Evolutionary conservation across 108 stramenopile species (phyloP), one percentile per base, ranked within the genome.

Genomic region (Skeletonema marinoi): DNA sequence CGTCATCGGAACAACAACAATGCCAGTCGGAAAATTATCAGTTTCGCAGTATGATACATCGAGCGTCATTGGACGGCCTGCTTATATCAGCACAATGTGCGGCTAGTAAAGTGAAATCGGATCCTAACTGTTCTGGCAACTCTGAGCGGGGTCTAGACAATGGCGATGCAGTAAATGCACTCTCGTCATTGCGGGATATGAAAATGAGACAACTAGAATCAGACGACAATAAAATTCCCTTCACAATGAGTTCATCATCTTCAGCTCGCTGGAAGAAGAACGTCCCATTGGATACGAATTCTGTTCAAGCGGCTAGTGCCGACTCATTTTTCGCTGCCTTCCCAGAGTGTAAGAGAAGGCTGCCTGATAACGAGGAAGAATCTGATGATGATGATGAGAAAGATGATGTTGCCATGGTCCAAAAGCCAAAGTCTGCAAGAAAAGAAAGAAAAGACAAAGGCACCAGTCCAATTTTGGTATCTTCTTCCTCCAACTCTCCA

Each of bases 261-360:
- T 56, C 54, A 29, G 54, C 54, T 21, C 54, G 54, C 2, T 56
- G 54, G 54, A 56, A 56, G 9, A 21, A 56, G 25, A 56, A 10
- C 25, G 19, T 10, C 25, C 54, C 21, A 29, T 56, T 56, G 54
- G 54, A 25, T 7, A 2, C 54, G 7, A 17, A 56, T 60, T 29
- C 14, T 30, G 25, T 61, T 19, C 25, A 69, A 32, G 70, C 19
- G 16, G 81, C 68, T 36, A 68, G 21, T 68, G 80, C 87, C 12
- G 87, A 91, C 60, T 88, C 76, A 19, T 91, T 93, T 73, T 93
- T 93, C 56, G 71, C 73, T 4, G 85, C 86, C 13, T 93, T 89
- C 74, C 89, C 90, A 11, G 93, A 93, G 73, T 93, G 86, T 70
- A 69, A 58, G 13, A 85, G 86, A 17, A 70, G 68, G 32, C 2